phyloP scores from a whole-genome alignment of 805 yeast species.

The Brettanomyces naardenensis region DNA sequence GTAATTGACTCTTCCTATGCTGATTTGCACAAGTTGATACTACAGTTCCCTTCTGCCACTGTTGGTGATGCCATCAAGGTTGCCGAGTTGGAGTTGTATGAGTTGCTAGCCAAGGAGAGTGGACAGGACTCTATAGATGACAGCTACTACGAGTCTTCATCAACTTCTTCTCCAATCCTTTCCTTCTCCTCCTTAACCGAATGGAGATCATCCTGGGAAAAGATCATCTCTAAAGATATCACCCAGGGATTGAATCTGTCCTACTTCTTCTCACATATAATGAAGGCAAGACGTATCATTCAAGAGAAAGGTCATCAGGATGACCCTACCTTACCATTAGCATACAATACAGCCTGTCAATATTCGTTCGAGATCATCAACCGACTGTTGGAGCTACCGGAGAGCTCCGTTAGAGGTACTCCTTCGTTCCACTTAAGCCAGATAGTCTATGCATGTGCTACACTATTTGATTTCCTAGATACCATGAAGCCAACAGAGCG shows the following conservation, averaged over 20 bases:
- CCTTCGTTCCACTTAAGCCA: constrained; percentile 46
- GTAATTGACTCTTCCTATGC: constrained; percentile 29
- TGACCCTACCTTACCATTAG: constrained; percentile 5
- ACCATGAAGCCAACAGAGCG: constrained; percentile 32
- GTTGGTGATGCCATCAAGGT: constrained; percentile 49
- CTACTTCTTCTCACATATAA: constrained; percentile 39
- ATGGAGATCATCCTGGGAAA: constrained; percentile 41
- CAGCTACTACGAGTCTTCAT: constrained; percentile 1
- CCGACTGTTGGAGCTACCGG: constrained; percentile 35
- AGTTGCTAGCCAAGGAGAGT: constrained; percentile 15
- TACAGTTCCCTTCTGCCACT: constrained; percentile 41
- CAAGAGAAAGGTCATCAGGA: not conserved
- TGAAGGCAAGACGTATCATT: constrained; percentile 31
- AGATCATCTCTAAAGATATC: constrained; percentile 37
- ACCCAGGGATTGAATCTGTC: constrained; percentile 42
- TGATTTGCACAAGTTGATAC: constrained; percentile 33
- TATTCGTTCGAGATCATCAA: constrained; percentile 38
- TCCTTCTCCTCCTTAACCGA: constrained; percentile 30
- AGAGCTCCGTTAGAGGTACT: constrained; percentile 43
- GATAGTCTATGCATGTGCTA: constrained; percentile 46
- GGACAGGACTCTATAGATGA: constrained; percentile 3
- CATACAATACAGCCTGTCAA: constrained; percentile 32
- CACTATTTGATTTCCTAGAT: constrained; percentile 40
- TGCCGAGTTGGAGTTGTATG: constrained; percentile 38
- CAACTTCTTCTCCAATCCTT: constrained; percentile 11